A percentile compares a stretch with the other conserved stretches of the same genome.
These are phyloP conservation scores for Didymella sp. DNA, from an alignment of 2,329 filamentous ascomycete genomes.

Conservation along the genomic window DNA sequence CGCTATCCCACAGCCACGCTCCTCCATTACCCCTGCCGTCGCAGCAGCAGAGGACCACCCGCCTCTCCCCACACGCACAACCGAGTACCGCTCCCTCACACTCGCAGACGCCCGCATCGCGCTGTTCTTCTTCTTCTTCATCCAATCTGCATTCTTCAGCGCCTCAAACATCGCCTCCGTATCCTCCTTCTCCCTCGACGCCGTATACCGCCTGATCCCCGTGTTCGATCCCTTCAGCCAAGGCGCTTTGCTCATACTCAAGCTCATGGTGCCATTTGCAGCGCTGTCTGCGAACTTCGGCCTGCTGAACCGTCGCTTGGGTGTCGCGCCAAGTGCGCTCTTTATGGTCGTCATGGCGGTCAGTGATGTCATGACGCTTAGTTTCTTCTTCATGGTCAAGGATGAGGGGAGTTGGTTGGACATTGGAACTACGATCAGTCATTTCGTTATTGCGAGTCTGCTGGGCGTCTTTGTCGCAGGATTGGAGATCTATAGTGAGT, in stretches of 20 bases:
- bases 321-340: constrained; percentile 83
- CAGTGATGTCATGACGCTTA: constrained; percentile 88
- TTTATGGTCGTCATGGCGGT: constrained; percentile 91
- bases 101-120: constrained; percentile 87
- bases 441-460: constrained; percentile 91
- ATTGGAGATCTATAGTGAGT: constrained; percentile 82
- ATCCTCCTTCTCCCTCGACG: constrained; percentile 91
- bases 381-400: constrained; percentile 97
- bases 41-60: constrained; percentile 43
- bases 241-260: constrained; percentile 82
- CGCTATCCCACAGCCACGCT: constrained; percentile 24
- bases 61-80: constrained; percentile 51
- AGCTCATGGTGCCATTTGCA: constrained; percentile 91
- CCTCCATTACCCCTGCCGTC: constrained; percentile 50
- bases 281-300: constrained; percentile 94
- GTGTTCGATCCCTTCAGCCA: constrained; percentile 95
- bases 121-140: constrained; percentile 91
- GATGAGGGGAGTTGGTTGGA: constrained; percentile 98
- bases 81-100: constrained; percentile 67
- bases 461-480: constrained; percentile 89
- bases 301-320: constrained; percentile 82
- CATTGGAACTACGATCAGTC: constrained; percentile 94
- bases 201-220: constrained; percentile 84
- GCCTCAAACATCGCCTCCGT: constrained; percentile 96
- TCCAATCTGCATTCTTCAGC: constrained; percentile 96